Conservation (phyloP, 2,329 filamentous ascomycete genomes). For the Alternaria atra region DNA sequence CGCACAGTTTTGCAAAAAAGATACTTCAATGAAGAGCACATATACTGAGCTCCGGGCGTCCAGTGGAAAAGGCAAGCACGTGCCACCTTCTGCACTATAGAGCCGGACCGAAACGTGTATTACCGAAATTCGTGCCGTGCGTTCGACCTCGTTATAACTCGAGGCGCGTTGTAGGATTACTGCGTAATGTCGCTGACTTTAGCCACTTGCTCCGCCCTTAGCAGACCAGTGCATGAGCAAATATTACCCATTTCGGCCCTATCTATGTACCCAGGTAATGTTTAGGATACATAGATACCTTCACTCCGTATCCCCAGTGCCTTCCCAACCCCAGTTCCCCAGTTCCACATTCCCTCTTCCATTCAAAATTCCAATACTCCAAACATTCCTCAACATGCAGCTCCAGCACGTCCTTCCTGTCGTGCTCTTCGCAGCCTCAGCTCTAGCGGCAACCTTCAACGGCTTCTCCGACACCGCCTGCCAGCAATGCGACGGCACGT, state of each 20-base stretch:
- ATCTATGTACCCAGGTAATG: too few species aligned
- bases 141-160: too few species aligned
- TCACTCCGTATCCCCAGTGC: not conserved
- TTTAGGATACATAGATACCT: not conserved
- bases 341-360: not conserved
- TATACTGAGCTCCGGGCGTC: too few species aligned
- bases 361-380: not conserved
- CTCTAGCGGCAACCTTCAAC: not conserved
- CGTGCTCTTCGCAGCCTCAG: not conserved
- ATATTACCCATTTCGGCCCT: not conserved
- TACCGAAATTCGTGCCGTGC: too few species aligned
- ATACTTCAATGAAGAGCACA: too few species aligned
- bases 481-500: not conserved
- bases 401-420: conserved; percentile 1
- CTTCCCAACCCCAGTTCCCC: not conserved
- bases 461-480: not conserved
- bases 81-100: too few species aligned
- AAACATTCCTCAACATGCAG: not conserved
- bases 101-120: too few species aligned
- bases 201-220: not conserved
- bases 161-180: too few species aligned
- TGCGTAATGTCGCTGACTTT: too few species aligned
- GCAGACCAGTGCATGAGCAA: not conserved
- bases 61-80: too few species aligned
- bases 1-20: too few species aligned